phyloP scores from a whole-genome alignment of 169 alveolate species.

The Plasmodium coatneyi region DNA sequence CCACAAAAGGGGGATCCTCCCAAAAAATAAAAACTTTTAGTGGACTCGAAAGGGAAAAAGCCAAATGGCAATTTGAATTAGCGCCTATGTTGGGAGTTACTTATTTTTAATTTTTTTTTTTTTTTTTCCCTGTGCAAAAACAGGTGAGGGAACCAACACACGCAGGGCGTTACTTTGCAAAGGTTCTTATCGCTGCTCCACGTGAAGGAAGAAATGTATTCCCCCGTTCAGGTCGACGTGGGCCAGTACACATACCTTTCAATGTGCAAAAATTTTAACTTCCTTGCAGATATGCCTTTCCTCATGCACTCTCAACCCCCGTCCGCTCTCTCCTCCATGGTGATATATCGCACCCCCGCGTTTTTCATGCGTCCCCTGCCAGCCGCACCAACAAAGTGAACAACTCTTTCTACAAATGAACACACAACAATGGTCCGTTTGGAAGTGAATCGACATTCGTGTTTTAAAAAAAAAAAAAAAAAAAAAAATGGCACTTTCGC shows the following conservation, averaged over 20 bases:
- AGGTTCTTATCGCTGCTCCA: background rate
- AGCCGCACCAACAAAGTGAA: background rate
- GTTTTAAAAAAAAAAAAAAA: too few species aligned
- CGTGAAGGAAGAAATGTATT: background rate
- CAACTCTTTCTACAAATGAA: background rate
- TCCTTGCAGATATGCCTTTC: background rate
- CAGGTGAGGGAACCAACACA: background rate
- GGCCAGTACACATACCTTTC: background rate
- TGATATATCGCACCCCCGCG: background rate
- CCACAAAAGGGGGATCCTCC: background rate
- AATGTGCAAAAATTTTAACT: background rate
- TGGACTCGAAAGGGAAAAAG: background rate
- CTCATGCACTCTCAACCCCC: background rate
- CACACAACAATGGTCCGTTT: background rate
- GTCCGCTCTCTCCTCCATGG: background rate
- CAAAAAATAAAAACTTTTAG: background rate
- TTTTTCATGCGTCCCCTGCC: background rate
- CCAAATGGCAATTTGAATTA: background rate
- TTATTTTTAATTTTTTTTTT: background rate
- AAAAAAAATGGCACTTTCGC: background rate
- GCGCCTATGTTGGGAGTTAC: background rate
- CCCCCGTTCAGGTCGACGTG: background rate
- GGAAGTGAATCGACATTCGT: background rate
- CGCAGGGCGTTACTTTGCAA: background rate
- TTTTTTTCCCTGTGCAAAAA: background rate